Evolutionary conservation across 208 protist species (phyloP).

Genomic region (Trichomonas vaginalis): DNA sequence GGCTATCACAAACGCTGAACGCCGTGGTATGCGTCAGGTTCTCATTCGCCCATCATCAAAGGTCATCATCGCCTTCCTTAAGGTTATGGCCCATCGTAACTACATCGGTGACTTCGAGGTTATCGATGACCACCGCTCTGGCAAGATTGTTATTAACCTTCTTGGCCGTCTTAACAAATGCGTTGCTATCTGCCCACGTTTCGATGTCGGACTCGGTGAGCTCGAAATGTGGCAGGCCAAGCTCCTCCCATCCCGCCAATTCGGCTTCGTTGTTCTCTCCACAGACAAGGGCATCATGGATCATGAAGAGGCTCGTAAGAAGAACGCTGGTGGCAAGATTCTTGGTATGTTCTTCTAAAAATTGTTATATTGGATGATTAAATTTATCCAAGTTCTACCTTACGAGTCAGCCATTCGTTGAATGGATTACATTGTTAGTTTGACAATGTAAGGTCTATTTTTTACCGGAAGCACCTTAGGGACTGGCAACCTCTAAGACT

Average conservation of each 20-base stretch:
- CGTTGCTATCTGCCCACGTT: conserved; percentile 76
- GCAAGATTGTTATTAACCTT: conserved; percentile 99
- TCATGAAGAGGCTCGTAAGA: conserved; percentile 92
- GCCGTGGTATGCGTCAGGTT: conserved; percentile 96
- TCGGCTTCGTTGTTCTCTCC: conserved; percentile 97
- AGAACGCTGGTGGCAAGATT: conserved; percentile 98
- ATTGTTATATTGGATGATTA: background rate
- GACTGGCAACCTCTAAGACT: background rate
- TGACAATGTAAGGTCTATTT: background rate
- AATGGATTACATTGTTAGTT: background rate
- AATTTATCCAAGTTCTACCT: background rate
- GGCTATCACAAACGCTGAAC: conserved; percentile 92
- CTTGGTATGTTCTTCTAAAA: conserved; percentile 99
- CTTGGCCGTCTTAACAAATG: conserved; percentile 99
- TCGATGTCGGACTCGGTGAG: conserved; percentile 55
- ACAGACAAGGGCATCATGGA: conserved; percentile 99
- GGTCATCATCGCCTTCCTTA: conserved; percentile 98
- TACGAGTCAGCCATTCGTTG: background rate
- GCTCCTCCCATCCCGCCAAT: conserved; percentile 98
- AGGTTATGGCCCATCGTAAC: conserved; percentile 98
- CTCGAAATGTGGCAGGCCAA: conserved; percentile 95
- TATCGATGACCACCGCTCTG: conserved; percentile 96
- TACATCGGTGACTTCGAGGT: conserved; percentile 99
- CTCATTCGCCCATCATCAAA: conserved; percentile 94
- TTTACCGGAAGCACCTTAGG: background rate